Base-by-base conservation (phyloP, 2,329 filamentous ascomycete species). In the Didymellaceae sp. region DNA sequence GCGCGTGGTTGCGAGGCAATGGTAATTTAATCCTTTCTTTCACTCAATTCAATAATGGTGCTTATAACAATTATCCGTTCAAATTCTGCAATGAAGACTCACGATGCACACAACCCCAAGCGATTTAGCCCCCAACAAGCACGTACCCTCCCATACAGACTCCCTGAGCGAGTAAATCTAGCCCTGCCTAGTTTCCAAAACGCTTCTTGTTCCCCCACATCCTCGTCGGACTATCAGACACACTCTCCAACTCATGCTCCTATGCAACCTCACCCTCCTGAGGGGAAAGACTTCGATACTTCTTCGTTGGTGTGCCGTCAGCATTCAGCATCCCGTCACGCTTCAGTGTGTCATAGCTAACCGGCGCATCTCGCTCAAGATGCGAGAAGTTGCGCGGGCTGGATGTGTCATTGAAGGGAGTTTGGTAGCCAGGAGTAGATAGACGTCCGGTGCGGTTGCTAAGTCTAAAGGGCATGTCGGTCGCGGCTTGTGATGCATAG, bases 261-360 rank as follows among this genome's bases (percentile, higher is more conserved):
- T 33, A 7, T 7, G 16, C 14, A 16, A 8, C n/a, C 14, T 17
- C 3, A n/a, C n/a, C n/a, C n/a, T n/a, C n/a, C n/a, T n/a, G n/a
- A n/a, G n/a, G n/a, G n/a, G n/a, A n/a, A n/a, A n/a, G n/a, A n/a
- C n/a, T n/a, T n/a, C n/a, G n/a, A n/a, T n/a, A n/a, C 14, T 33
- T 33, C 14, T 14, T 42, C 2, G 18, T 37, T 5, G 41, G 41
- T 8, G 37, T 51, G 2, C 48, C 35, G 18, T 31, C 31, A 10
- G 13, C 14, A 10, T 35, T 10, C 8, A 51, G 35, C 18, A 45
- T 7, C 17, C 22, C 35, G 2, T 31, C 33, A 1, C 20, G 22
- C n/a, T 22, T 28, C 6, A 51, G 40, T 5, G 47, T 51, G 2
- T 21, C 14, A 25, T 41, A 51, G 20, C 11, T 40, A 11, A 24